Evolutionary conservation across 768 basidiomycete species (phyloP), one percentile per base, ranked within the genome.

Genomic region (Hemileccinum rubropunctum): DNA sequence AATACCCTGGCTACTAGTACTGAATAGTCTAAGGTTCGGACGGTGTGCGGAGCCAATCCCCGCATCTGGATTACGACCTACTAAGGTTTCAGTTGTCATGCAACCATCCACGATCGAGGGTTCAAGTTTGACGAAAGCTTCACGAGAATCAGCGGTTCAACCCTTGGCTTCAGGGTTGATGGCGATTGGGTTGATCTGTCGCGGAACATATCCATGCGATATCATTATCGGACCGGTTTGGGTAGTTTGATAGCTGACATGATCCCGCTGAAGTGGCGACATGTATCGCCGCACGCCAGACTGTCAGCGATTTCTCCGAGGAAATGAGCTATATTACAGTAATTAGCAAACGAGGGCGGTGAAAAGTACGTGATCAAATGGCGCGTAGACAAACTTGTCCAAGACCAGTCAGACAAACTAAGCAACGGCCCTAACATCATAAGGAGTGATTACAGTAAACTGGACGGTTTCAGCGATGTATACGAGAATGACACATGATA

Each of bases 401-500:
- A 26, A 40, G 39, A 20, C 21, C 32, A 3, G 34, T 28, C 18
- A 14, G 26, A 37, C 23, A 15, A 15, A 10, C 23, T 37, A 32
- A 14, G 28, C 14, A 28, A 21, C 21, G 43, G 34, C n/a, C n/a
- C n/a, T 38, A 38, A 39, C 35, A 17, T 27, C 42, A 28, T 15
- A 23, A 35, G 42, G n/a, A 18, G n/a, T 39, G 18, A 30, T 34
- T 44, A 48, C 56, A 12, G 35, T 54, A 50, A 27, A 47, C 44
- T 23, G 11, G 21, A 33, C 26, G 35, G 10, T 20, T 27, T 37
- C 28, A 33, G 37, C 10, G 17, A 37, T 40, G 17, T 44, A 51
- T 50, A 50, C 47, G 50, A 32, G 21, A 26, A 45, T 42, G 32
- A 46, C 38, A 43, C 35, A 49, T 43, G 41, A 60, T 50, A 48